Base-by-base conservation (phyloP, 495 filamentous ascomycete species). In the Venustampulla echinocandica region DNA sequence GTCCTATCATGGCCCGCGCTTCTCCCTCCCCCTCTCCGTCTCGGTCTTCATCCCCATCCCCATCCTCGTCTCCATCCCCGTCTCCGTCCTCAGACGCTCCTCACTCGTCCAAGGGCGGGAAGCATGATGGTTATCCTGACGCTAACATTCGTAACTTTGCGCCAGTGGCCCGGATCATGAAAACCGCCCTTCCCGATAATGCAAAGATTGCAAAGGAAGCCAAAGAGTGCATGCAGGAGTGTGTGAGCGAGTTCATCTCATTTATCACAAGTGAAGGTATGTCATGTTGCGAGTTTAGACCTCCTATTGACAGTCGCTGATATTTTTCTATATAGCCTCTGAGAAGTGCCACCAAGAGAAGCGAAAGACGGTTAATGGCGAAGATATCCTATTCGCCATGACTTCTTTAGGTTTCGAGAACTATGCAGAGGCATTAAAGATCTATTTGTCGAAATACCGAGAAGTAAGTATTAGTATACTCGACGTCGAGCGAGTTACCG, bases 161-260 rank as follows among this genome's bases (percentile, higher is more conserved):
- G 61, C 79, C 81, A 98, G 92, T 98, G 59, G 92, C 92, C 55
- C 88, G 92, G 38, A 97, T 98, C 63, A 98, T 98, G 92, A 98
- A 98, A 64, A 81, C 83, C 44, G 92, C 92, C 2, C 71, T 98
- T 19, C 92, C 92, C 13, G 93, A 98, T 53, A 98, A 98, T 64
- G 92, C 92, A 46, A 98, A 98, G 73, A 98, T 98, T 52, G 92
- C 92, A 33, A 98, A 98, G 60, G 92, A 98, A 65, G 92, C 92
- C 24, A 98, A 98, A 64, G 92, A 98, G 63, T 98, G 92, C 69
- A 97, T 98, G 92, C 92, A 98, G 65, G 92, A 98, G 69, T 98
- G 92, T 60, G 92, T 98, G 50, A 96, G 90, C 82, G 92, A 98
- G 75, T 98, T 97, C 68, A 98, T 98, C 72, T 96, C 90, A 14